Base-by-base conservation (phyloP, 352 stramenopile genomes). In the Globisporangium rhizosaccharum region DNA sequence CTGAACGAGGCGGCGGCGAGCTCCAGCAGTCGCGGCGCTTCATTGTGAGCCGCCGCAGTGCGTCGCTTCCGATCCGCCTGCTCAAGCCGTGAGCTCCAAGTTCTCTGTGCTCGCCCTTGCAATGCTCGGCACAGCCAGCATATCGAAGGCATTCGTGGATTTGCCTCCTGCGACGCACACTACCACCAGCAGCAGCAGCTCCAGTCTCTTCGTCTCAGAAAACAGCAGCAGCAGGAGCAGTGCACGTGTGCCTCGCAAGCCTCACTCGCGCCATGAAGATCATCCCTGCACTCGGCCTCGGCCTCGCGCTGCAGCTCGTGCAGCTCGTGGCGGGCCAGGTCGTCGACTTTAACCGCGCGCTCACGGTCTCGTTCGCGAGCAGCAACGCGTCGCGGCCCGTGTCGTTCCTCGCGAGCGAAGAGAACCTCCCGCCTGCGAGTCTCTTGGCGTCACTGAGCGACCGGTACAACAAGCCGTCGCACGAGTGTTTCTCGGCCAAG, bases 311-410 rank as follows among this genome's bases (percentile, higher is more conserved):
- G 6, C 51, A 62, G 20, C 25, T 51, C 47, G 56, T 51, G 30
- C 50, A 57, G n/a, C 11, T 63, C 36, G 51, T 55, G 14, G 45
- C 56, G 17, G 68, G 45, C 30, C 49, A 45, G 39, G 12, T 62
- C n/a, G 62, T 70, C n/a, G 49, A 66, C 37, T 68, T 70, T 51
- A 71, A 71, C 49, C 25, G 67, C 7, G 53, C 56, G 14, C 42
- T 72, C 53, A 44, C 59, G 20, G 53, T 56, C 36, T 44, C 55
- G 46, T 47, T 52, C 17, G 56, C 57, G 14, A 30, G 15, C 30
- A 12, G 4, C 37, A n/a, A 44, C 18, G 9, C 28, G 12, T 18
- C 30, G 51, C 20, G 20, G 2, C 28, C 46, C 42, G 59, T 76
- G 36, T 42, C 53, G 60, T 76, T 76, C 61, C 56, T 60, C 14